These are phyloP conservation scores for Trichophyton equinum DNA, from an alignment of 2,329 filamentous ascomycete genomes.

Conservation along the genomic window DNA sequence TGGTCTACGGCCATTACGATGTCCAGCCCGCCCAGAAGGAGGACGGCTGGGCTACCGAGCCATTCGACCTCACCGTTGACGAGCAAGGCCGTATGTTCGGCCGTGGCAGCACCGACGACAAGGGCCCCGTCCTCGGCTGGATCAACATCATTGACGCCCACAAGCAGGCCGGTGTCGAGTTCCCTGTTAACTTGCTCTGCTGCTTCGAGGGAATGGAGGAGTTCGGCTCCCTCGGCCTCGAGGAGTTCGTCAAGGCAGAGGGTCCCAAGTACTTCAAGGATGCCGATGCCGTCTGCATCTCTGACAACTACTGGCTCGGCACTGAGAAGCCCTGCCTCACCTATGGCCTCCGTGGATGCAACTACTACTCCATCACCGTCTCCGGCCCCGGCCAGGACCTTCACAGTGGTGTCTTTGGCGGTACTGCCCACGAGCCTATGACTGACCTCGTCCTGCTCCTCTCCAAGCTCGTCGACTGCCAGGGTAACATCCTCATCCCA, in stretches of 20 bases:
- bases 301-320: slow-evolving; percentile 99
- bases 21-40: slow-evolving; percentile 88
- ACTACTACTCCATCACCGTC: slow-evolving; percentile 90
- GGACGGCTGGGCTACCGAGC: slow-evolving; percentile 92
- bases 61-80: slow-evolving; percentile 77
- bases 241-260: slow-evolving; percentile 85
- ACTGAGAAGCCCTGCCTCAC: slow-evolving; percentile 97
- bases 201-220: slow-evolving; percentile 99
- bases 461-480: slow-evolving; percentile 68
- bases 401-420: slow-evolving; percentile 94
- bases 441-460: slow-evolving; percentile 80
- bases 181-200: slow-evolving; percentile 96
- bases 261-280: slow-evolving; percentile 92
- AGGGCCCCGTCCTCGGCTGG: slow-evolving; percentile 94
- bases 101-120: slow-evolving; percentile 91
- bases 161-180: slow-evolving; percentile 83
- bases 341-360: slow-evolving; percentile 92
- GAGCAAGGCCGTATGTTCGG: slow-evolving; percentile 93
- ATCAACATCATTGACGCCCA: slow-evolving; percentile 96
- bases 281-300: slow-evolving; percentile 92
- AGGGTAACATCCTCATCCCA: slow-evolving; percentile 90
- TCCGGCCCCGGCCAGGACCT: slow-evolving; percentile 86
- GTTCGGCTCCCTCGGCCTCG: slow-evolving; percentile 90
- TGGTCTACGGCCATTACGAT: slow-evolving; percentile 98
- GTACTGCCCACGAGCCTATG: slow-evolving; percentile 96